Conservation (phyloP, 768 basidiomycete species). For the Epithele typhae region DNA sequence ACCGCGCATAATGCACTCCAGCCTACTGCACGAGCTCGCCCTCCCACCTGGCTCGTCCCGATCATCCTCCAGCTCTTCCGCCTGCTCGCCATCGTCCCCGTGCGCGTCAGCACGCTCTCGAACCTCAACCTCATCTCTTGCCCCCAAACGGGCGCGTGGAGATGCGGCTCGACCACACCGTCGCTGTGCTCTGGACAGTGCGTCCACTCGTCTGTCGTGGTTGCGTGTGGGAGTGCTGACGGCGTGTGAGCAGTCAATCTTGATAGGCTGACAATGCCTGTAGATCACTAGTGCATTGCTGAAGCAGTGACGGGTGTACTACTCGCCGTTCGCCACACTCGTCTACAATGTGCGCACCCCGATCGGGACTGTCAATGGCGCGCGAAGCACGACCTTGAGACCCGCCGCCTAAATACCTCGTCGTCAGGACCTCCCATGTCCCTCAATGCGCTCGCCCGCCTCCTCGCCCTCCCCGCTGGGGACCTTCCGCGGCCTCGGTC, state of each 20-base stretch:
- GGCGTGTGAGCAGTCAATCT: conserved; percentile 57
- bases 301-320: conserved; percentile 87
- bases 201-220: neutral
- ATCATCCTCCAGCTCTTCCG: conserved; percentile 69
- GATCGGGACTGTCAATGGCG: too few relatives aligned
- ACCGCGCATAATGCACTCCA: conserved; percentile 43
- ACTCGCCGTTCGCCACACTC: conserved; percentile 81
- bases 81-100: conserved; percentile 68
- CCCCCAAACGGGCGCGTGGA: conserved; percentile 34
- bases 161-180: conserved; percentile 57
- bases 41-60: conserved; percentile 48
- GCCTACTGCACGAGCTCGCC: conserved; percentile 20
- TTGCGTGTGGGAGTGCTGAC: neutral
- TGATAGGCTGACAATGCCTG: conserved; percentile 90
- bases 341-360: conserved; percentile 57
- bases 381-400: too few relatives aligned
- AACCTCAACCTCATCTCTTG: conserved; percentile 52
- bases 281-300: conserved; percentile 84
- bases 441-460: neutral
- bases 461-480: neutral
- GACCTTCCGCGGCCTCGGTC: too few relatives aligned
- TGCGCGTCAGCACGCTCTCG: conserved; percentile 58
- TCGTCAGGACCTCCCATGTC: too few relatives aligned
- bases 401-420: too few relatives aligned
- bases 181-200: conserved; percentile 70